Evolutionary conservation across 208 protist genomes (phyloP).

Genomic region (Naegleria gruberi): DNA sequence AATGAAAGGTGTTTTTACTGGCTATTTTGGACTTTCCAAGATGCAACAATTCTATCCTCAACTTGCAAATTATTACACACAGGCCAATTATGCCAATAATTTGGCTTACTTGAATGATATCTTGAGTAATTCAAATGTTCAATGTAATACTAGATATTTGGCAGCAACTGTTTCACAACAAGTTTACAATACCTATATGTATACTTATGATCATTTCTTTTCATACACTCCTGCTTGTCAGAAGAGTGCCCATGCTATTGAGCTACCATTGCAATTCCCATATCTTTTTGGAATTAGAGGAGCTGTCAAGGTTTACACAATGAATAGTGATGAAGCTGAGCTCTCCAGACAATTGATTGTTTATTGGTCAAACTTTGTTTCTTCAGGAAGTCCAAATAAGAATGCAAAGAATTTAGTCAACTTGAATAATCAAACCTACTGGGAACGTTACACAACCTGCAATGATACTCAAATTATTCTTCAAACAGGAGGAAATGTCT

Average conservation of each 20-base stretch:
- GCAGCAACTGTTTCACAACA: background rate
- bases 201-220: background rate
- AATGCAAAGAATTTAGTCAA: background rate
- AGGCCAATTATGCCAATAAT: background rate
- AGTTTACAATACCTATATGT: background rate
- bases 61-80: background rate
- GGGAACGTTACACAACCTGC: background rate
- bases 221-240: background rate
- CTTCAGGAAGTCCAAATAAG: background rate
- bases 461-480: background rate
- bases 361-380: constrained; percentile 13
- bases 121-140: background rate
- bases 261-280: background rate
- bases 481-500: background rate
- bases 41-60: background rate
- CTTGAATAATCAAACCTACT: background rate
- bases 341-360: background rate
- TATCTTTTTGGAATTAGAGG: background rate
- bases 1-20: background rate
- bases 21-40: background rate
- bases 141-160: background rate
- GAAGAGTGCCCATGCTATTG: background rate
- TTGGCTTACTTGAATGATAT: background rate
- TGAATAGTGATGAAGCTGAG: background rate
- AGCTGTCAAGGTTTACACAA: background rate